Conservation (phyloP, 495 filamentous ascomycete genomes). For the Xylaria acuta region DNA sequence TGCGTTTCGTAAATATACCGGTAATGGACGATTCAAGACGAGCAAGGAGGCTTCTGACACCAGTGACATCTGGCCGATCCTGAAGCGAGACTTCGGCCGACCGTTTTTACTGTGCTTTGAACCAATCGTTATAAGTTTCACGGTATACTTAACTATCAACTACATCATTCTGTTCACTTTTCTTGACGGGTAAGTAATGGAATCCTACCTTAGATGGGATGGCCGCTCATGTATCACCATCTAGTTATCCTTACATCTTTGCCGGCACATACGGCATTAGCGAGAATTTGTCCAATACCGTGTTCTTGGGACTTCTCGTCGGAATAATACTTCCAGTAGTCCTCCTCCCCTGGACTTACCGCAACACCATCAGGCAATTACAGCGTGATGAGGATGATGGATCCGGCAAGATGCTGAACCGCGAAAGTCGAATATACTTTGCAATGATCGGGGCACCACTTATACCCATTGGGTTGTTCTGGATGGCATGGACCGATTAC, state of each 20-base stretch:
- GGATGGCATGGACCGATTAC: constrained; percentile 63
- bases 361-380: background rate
- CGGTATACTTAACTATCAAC: constrained; percentile 63
- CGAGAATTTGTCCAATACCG: constrained; percentile 60
- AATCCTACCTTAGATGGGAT: background rate
- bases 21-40: constrained; percentile 67
- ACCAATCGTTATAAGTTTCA: constrained; percentile 71
- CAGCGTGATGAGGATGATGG: constrained; percentile 40
- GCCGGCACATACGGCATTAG: constrained; percentile 57
- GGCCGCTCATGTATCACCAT: background rate
- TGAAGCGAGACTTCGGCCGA: constrained; percentile 67
- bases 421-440: constrained; percentile 59
- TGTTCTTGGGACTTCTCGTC: constrained; percentile 62
- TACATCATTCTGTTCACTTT: constrained; percentile 71
- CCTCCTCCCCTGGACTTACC: constrained; percentile 54
- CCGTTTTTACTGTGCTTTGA: constrained; percentile 73
- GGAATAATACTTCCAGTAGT: constrained; percentile 53
- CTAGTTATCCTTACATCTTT: constrained; percentile 66
- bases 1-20: constrained; percentile 67
- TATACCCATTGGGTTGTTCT: constrained; percentile 61
- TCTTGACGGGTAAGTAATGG: constrained; percentile 43
- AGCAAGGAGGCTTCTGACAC: constrained; percentile 69
- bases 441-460: constrained; percentile 59
- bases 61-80: constrained; percentile 62
- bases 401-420: constrained; percentile 38